Conservation (phyloP, 805 yeast genomes). For the Groenewaldozyma tartarivorans region DNA sequence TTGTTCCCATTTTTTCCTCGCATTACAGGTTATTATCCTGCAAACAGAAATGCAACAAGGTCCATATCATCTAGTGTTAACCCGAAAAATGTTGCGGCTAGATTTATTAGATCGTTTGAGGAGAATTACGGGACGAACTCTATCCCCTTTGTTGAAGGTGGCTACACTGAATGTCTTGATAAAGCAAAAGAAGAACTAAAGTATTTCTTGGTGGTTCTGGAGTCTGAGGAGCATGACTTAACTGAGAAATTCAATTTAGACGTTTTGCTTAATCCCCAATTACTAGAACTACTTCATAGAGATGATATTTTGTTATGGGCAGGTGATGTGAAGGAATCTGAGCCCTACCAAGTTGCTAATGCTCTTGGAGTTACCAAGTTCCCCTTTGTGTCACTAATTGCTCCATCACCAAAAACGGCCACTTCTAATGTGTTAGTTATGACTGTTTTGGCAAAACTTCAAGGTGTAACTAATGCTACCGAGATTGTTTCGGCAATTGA, state of each 20-base stretch:
- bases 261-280: constrained; percentile 39
- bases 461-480: constrained; percentile 40
- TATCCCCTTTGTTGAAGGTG: constrained; percentile 48
- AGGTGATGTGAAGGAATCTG: constrained; percentile 72
- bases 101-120: constrained; percentile 44
- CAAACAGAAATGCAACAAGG: constrained; percentile 29
- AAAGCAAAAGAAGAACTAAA: constrained; percentile 59
- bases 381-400: constrained; percentile 76
- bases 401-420: constrained; percentile 44
- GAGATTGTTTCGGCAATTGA: constrained; percentile 36
- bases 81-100: constrained; percentile 45
- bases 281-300: constrained; percentile 39
- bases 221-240: constrained; percentile 63
- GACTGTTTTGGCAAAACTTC: constrained; percentile 51
- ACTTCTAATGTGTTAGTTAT: constrained; percentile 38
- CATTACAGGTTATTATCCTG: constrained; percentile 29
- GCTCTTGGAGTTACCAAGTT: constrained; percentile 59
- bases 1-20: constrained; percentile 32
- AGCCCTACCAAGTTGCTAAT: constrained; percentile 74
- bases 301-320: constrained; percentile 71
- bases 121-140: constrained; percentile 29
- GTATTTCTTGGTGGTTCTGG: constrained; percentile 65
- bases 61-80: constrained; percentile 32
- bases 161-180: constrained; percentile 72
- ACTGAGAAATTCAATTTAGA: constrained; percentile 42